A percentile compares a stretch with the other conserved stretches of the same genome.
These are phyloP conservation scores for Aspergillus avenaceus DNA, from an alignment of 495 filamentous ascomycete genomes.

Conservation along the genomic window DNA sequence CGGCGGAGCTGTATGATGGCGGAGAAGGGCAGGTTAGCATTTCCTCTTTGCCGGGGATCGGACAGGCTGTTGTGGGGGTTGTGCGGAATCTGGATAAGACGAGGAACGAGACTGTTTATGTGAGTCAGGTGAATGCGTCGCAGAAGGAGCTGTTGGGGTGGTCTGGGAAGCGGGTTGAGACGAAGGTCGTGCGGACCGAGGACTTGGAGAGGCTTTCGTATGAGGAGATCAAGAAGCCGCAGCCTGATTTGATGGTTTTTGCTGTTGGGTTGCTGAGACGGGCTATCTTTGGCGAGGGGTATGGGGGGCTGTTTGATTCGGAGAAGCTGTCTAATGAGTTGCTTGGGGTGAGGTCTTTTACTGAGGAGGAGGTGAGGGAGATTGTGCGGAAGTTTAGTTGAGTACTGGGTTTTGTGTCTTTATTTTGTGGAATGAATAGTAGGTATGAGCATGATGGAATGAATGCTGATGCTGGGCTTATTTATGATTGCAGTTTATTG, in stretches of 20 bases:
- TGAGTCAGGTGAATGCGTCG: slow-evolving; percentile 47
- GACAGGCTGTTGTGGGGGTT: slow-evolving; percentile 42
- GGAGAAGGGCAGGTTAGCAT: slow-evolving; percentile 46
- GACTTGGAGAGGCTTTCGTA: slow-evolving; percentile 40
- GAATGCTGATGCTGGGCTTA: too few species aligned
- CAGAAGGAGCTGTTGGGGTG: slow-evolving; percentile 51
- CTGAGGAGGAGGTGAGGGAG: slow-evolving; percentile 20
- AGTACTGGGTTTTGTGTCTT: neutral
- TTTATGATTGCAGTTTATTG: too few species aligned
- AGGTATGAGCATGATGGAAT: too few species aligned
- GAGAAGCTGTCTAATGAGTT: slow-evolving; percentile 31
- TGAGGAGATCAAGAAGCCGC: slow-evolving; percentile 31
- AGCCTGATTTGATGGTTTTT: slow-evolving; percentile 30
- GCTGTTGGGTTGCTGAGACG: slow-evolving; percentile 35
- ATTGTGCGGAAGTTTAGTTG: slow-evolving; percentile 2
- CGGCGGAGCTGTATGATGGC: slow-evolving; percentile 48
- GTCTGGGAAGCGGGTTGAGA: slow-evolving; percentile 47
- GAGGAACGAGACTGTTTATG: slow-evolving; percentile 46
- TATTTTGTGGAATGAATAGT: too few species aligned
- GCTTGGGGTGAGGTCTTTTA: slow-evolving; percentile 31
- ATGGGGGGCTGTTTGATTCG: slow-evolving; percentile 30
- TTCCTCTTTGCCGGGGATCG: slow-evolving; percentile 45
- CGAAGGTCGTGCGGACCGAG: slow-evolving; percentile 27
- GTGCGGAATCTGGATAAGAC: slow-evolving; percentile 50
- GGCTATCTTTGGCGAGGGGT: slow-evolving; percentile 41